Evolutionary conservation across 495 filamentous ascomycete species (phyloP), one percentile per base, ranked within the genome.

Genomic region (Hyaloscypha variabilis): DNA sequence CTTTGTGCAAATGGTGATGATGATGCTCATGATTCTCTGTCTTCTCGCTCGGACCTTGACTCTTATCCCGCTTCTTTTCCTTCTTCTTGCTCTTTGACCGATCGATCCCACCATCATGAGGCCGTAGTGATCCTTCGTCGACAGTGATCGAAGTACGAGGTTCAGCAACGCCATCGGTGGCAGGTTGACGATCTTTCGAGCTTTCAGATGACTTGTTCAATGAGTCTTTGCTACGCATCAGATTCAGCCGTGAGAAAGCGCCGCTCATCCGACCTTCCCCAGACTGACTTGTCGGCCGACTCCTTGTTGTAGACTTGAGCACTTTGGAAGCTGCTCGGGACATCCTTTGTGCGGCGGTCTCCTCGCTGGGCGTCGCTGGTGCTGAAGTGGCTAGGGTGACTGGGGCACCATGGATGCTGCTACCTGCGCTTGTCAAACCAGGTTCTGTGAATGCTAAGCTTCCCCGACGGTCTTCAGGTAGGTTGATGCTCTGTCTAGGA

Each of bases 251-350:
- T 21, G 87, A 84, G 49, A 94, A 84, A 1, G 88, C 87, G n/a
- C 82, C 68, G 69, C 88, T 87, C 29, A 91, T 81, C 58, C 89
- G 76, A 46, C 81, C 87, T 56, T 93, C 90, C 25, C 89, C 88
- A 8, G 81, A 78, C 65, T 90, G 87, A 68, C 89, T 91, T 24
- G 78, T 82, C 3, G 90, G 85, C 62, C 90, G 85, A 68, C 89
- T 91, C 67, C 83, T 88, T 57, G 77, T 83, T 8, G 78, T 79
- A 50, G 82, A 77, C 66, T 80, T 83, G 51, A 74, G 81, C 36
- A 83, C 79, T 53, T 82, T 85, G 17, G 88, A 87, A 10, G 83
- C 82, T 8, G 87, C 84, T 8, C 89, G 81, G 31, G 87, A 88
- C 29, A 85, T 68, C 67, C 84, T 74, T 66, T 82, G 72, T 6